These are phyloP conservation scores for Mycena rebaudengoi DNA, from an alignment of 768 basidiomycete genomes.

Conservation along the genomic window DNA sequence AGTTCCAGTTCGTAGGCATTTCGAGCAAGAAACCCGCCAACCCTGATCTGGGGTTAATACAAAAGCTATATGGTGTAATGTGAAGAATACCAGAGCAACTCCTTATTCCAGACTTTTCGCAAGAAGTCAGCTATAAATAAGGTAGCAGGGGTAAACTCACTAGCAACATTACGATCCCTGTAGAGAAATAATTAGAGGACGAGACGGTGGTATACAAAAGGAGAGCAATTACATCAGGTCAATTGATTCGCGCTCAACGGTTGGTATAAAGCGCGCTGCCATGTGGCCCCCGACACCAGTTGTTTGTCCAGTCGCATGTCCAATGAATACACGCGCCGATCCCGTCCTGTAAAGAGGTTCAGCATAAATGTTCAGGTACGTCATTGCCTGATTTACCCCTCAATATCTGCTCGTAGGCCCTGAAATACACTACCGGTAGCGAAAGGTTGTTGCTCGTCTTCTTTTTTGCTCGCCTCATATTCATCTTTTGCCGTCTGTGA, in stretches of 20 bases:
- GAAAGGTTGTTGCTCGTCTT: constrained; percentile 66
- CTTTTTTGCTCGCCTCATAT: constrained; percentile 75
- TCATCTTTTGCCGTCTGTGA: constrained; percentile 82
- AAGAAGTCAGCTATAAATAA: constrained; percentile 7
- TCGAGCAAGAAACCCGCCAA: constrained; percentile 85
- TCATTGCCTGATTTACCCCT: constrained; percentile 80
- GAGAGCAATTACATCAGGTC: constrained; percentile 76
- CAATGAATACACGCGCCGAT: constrained; percentile 85
- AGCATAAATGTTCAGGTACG: neutral
- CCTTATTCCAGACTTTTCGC: constrained; percentile 84
- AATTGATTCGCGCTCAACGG: constrained; percentile 94
- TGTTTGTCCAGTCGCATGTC: constrained; percentile 91
- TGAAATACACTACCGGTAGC: constrained; percentile 85
- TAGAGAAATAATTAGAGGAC: constrained; percentile 1
- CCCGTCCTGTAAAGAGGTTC: constrained; percentile 57
- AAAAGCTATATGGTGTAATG: too few relatives aligned
- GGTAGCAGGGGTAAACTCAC: constrained; percentile 48
- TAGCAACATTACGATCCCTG: constrained; percentile 84
- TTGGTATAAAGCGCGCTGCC: constrained; percentile 90
- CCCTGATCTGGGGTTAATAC: too few relatives aligned
- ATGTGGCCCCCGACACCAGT: constrained; percentile 78
- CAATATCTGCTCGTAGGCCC: constrained; percentile 86
- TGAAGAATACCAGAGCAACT: constrained; percentile 87
- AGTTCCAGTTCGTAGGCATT: constrained; percentile 89
- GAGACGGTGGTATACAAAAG: neutral